Conservation (phyloP, 2,329 filamentous ascomycete genomes). For the Colletotrichum costaricense region DNA sequence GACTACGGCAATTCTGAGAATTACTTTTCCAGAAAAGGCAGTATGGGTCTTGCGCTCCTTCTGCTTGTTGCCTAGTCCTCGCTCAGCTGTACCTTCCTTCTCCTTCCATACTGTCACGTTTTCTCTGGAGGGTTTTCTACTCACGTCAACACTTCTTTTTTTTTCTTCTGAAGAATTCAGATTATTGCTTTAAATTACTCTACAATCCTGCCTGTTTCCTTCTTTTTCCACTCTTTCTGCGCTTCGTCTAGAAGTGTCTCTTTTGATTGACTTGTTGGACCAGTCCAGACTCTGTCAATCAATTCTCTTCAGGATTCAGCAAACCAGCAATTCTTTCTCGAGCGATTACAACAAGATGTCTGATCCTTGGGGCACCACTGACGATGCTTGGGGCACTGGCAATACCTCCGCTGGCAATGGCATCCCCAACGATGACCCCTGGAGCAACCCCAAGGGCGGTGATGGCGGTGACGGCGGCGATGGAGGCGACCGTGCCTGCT, state of each 20-base stretch:
- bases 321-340: background rate
- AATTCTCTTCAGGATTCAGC: background rate
- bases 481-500: constrained; percentile 44
- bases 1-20: background rate
- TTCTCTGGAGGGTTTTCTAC: background rate
- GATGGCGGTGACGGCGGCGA: constrained; percentile 33
- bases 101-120: background rate
- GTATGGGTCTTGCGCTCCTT: background rate
- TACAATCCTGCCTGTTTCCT: background rate
- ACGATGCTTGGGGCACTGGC: constrained; percentile 13
- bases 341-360: constrained; percentile 13
- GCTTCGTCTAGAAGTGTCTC: background rate
- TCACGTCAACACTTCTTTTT: background rate
- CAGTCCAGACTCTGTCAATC: background rate
- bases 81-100: background rate
- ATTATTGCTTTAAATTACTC: background rate
- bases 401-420: constrained; percentile 1
- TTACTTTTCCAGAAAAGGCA: background rate
- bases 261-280: background rate
- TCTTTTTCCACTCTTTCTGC: background rate
- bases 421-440: constrained; percentile 19
- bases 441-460: constrained; percentile 25
- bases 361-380: constrained; percentile 3
- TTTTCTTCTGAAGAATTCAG: background rate
- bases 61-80: background rate